Evolutionary conservation across 768 basidiomycete genomes (phyloP).

Genomic region (Psilocybe sp.): DNA sequence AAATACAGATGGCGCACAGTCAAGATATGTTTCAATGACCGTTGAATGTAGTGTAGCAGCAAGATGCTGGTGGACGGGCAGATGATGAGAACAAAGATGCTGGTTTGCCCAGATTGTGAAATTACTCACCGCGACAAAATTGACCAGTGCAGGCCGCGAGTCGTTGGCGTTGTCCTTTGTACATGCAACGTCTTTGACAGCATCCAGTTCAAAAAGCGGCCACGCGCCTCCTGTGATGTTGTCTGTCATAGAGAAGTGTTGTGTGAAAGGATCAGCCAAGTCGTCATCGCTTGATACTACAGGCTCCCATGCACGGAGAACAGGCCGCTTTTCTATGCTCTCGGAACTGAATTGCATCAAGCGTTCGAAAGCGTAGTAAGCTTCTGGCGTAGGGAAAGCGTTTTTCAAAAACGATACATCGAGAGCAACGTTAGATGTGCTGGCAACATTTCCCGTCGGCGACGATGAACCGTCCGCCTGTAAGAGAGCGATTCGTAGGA

Average conservation of each 20-base stretch:
- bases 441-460: constrained; percentile 1
- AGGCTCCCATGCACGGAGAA: constrained; percentile 28
- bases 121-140: constrained; percentile 18
- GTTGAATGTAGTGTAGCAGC: constrained; percentile 75
- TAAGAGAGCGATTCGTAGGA: constrained; percentile 51
- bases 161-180: neutral
- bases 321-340: neutral
- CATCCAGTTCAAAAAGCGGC: constrained; percentile 29
- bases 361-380: constrained; percentile 53
- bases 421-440: constrained; percentile 17
- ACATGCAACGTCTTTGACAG: constrained; percentile 3
- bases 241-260: constrained; percentile 19
- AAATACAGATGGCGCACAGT: constrained; percentile 82
- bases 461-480: constrained; percentile 13
- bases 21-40: constrained; percentile 81
- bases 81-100: neutral
- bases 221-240: constrained; percentile 22
- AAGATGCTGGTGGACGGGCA: constrained; percentile 46
- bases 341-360: constrained; percentile 32
- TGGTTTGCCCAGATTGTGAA: neutral
- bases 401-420: constrained; percentile 65
- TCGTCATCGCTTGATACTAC: constrained; percentile 33
- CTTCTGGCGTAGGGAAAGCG: constrained; percentile 50
- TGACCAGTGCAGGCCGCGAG: constrained; percentile 8
- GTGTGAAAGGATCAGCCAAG: constrained; percentile 30